These are phyloP conservation scores for Edaphochlamys debaryana DNA, from an alignment of 139 green algal genomes.

Conservation along the genomic window DNA sequence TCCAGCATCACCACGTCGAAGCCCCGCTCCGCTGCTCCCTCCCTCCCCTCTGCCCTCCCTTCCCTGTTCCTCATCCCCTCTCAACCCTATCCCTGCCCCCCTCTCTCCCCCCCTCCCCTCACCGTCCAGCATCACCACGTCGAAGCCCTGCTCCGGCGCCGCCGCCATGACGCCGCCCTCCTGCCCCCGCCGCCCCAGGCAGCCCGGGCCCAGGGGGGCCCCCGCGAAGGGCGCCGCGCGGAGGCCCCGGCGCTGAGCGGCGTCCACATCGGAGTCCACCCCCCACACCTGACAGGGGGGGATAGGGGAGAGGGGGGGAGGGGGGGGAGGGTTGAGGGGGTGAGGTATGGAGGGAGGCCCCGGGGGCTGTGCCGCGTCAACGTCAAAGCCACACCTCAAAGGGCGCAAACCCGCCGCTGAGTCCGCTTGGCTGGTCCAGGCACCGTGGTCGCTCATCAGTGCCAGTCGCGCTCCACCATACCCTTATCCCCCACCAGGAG, in stretches of 20 bases:
- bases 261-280: slow-evolving; percentile 28
- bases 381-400: no score
- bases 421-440: no score
- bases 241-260: neutral
- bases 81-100: neutral
- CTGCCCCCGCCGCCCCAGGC: no score
- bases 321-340: no score
- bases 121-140: slow-evolving; percentile 51
- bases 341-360: no score
- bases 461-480: no score
- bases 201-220: neutral
- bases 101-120: neutral
- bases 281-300: slow-evolving; percentile 20
- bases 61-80: no score
- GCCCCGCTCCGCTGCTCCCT: neutral
- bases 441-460: no score
- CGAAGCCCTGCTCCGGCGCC: slow-evolving; percentile 18
- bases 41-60: neutral
- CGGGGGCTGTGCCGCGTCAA: no score
- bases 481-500: no score
- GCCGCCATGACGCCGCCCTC: no score
- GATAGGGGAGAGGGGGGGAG: neutral
- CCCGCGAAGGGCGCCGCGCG: slow-evolving; percentile 7
- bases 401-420: no score
- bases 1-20: slow-evolving; percentile 55